Conservation (phyloP, 1,284 basidiomycete species). For the Erythrobasidium hasegawianum region DNA sequence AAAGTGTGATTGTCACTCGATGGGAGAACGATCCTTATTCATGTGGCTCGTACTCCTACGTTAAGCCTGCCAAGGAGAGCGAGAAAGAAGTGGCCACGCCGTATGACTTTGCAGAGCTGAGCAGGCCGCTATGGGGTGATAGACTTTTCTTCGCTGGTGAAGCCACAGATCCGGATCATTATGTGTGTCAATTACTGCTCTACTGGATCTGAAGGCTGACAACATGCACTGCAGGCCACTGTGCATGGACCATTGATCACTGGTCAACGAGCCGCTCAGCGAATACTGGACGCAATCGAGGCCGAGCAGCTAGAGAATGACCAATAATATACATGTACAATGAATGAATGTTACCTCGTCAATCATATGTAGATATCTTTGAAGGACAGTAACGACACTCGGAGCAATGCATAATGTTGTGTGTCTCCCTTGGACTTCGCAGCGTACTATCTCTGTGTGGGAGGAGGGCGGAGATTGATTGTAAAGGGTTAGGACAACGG, state of each 20-base stretch:
- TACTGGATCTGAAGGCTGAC: background rate
- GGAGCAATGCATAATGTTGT: too few relatives aligned
- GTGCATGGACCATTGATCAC: conserved; percentile 46
- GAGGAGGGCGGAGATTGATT: too few relatives aligned
- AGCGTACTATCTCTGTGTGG: too few relatives aligned
- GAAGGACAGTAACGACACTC: too few relatives aligned
- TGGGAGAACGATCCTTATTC: conserved; percentile 44
- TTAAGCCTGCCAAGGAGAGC: conserved; percentile 40
- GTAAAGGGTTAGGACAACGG: too few relatives aligned
- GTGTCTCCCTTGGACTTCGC: too few relatives aligned
- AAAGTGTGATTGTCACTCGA: conserved; percentile 41
- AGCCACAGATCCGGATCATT: conserved; percentile 47
- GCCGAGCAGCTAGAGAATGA: background rate
- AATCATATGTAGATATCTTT: too few relatives aligned
- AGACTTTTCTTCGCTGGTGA: conserved; percentile 50
- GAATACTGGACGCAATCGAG: conserved; percentile 37
- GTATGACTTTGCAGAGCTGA: conserved; percentile 48
- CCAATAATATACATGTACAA: too few relatives aligned
- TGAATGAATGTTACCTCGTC: too few relatives aligned
- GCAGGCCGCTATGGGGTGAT: conserved; percentile 47
- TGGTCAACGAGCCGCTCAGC: conserved; percentile 41
- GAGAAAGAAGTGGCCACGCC: conserved; percentile 43
- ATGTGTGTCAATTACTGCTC: conserved; percentile 11
- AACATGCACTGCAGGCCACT: conserved; percentile 37
- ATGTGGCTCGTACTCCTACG: conserved; percentile 44